Conservation (phyloP, 352 stramenopile species). For the Globisporangium irregulare region DNA sequence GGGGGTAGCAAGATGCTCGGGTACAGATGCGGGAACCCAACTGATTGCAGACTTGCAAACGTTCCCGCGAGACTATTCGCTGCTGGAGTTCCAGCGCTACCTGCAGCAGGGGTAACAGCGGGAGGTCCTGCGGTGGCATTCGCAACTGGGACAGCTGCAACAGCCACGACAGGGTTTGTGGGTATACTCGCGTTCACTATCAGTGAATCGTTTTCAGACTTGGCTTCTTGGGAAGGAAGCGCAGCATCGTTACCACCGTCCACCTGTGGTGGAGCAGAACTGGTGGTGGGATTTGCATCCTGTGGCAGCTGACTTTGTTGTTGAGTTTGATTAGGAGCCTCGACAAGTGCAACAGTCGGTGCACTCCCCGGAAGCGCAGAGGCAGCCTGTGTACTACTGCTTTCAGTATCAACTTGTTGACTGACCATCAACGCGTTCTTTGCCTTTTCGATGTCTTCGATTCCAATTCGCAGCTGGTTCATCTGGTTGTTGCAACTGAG, state of each 20-base stretch:
- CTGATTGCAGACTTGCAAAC: slow-evolving; percentile 30
- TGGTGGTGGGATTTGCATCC: background rate
- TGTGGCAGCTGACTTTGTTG: background rate
- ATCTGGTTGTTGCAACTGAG: slow-evolving; percentile 83
- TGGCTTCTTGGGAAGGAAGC: background rate
- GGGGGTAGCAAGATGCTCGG: slow-evolving; percentile 57
- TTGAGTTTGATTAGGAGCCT: slow-evolving; percentile 3
- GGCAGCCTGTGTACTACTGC: background rate
- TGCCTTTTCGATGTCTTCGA: slow-evolving; percentile 72
- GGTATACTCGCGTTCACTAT: slow-evolving; percentile 7
- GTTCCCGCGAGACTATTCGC: slow-evolving; percentile 15
- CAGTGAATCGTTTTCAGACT: slow-evolving; percentile 18
- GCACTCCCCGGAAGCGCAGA: background rate
- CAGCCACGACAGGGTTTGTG: slow-evolving; percentile 3
- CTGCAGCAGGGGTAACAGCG: slow-evolving; percentile 4
- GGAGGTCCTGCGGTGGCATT: slow-evolving; percentile 10
- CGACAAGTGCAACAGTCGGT: background rate
- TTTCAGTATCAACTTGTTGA: slow-evolving; percentile 20
- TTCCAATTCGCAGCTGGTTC: slow-evolving; percentile 61
- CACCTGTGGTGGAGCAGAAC: background rate
- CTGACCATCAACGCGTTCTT: slow-evolving; percentile 52
- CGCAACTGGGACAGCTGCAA: background rate
- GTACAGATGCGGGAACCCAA: slow-evolving; percentile 48
- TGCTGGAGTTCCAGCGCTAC: background rate
- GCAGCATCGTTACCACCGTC: background rate